Conservation (phyloP, 257 asterid genomes). For the Parsonsia alboflavescens region DNA sequence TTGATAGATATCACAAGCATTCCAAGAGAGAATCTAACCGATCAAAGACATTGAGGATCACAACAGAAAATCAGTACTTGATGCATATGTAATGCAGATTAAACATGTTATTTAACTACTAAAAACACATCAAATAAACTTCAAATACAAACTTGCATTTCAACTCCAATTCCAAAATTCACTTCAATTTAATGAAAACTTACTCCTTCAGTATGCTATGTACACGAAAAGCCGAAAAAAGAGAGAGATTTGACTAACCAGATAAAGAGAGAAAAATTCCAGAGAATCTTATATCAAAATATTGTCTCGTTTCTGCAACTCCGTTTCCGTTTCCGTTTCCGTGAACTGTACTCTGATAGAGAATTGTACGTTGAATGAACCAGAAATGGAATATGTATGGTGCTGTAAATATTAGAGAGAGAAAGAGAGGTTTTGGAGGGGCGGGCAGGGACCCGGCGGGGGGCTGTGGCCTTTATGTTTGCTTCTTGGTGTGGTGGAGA, state of each 20-base stretch:
- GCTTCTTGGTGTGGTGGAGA: background rate
- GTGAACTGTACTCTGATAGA: background rate
- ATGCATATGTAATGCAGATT: constrained; percentile 12
- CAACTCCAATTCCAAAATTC: background rate
- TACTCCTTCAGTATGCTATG: background rate
- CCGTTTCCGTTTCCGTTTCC: background rate
- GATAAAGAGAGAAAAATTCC: background rate
- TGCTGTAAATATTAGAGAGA: background rate
- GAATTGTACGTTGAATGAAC: background rate
- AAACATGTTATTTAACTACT: background rate
- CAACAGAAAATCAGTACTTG: background rate
- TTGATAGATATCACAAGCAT: background rate
- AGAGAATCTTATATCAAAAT: background rate
- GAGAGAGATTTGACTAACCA: constrained; percentile 11
- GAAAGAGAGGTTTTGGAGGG: background rate
- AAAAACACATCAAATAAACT: background rate
- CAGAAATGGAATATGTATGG: background rate
- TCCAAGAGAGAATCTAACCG: background rate
- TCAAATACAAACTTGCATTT: background rate
- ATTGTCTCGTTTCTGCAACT: background rate
- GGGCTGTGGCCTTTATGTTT: too few relatives aligned
- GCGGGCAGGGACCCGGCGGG: too few relatives aligned
- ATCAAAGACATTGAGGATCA: background rate
- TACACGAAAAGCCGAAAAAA: background rate
- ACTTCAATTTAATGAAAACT: background rate